Evolutionary conservation across 495 filamentous ascomycete genomes (phyloP), one percentile per base, ranked within the genome.

Genomic region (Cenococcum geophilum): DNA sequence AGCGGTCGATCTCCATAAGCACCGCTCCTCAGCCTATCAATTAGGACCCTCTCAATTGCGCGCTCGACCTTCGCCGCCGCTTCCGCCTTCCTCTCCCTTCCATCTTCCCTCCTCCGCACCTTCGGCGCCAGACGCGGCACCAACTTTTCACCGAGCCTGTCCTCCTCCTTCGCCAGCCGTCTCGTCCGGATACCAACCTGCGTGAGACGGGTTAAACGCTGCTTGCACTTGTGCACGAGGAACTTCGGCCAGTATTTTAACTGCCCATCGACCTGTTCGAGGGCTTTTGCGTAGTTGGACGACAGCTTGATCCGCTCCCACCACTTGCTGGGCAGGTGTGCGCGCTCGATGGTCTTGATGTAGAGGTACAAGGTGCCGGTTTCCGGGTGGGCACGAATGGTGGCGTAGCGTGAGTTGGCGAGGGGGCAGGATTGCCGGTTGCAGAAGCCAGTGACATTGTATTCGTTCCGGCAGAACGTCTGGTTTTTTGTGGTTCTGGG

Each of bases 231-330:
- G 78, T 97, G 95, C 53, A 90, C 75, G 62, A 97, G 76, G 74
- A 96, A 96, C 71, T 96, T 96, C 27, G 93, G 93, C 86, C 91
- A 97, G 82, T 96, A 97, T 67, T 91, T 87, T 52, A 98, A 81
- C 10, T 87, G 81, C 63, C 88, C 82, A 70, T 97, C 95, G 65
- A 98, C 85, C 72, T 96, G 91, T 59, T 85, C 80, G 21, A 97
- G 82, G 0, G 93, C 95, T 63, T 88, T 85, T 45, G 85, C 83
- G 74, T 98, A 97, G 80, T 96, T 95, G 61, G 83, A 78, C 1
- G 92, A 92, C 12, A 98, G 79, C 68, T 89, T 89, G 60, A 97
- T 89, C 59, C 89, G 87, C 73, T 98, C 93, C 93, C 93, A 98
- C 76, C 91, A 83, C 73, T 95, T 95, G 55, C 82, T 82, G 18